Conservation (phyloP, 495 filamentous ascomycete genomes). For the Rusavskia elegans region DNA sequence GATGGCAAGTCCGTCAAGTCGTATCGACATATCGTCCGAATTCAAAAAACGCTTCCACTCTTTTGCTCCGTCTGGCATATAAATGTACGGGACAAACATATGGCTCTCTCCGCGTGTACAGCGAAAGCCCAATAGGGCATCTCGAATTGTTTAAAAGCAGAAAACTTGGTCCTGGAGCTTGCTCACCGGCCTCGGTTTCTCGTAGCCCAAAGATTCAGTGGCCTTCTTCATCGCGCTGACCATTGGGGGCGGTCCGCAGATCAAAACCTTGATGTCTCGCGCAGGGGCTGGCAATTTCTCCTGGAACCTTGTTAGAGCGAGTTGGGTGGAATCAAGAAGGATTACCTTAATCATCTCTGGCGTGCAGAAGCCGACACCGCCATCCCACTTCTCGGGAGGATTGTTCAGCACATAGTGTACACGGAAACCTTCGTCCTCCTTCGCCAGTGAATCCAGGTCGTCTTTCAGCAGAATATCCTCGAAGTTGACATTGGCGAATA, state of each 20-base stretch:
- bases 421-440: slow-evolving; percentile 62
- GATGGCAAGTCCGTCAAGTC: no score
- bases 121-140: not conserved
- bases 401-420: slow-evolving; percentile 95
- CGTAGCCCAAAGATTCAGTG: slow-evolving; percentile 71
- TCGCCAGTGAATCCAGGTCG: slow-evolving; percentile 64
- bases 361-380: slow-evolving; percentile 86
- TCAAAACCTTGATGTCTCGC: slow-evolving; percentile 79
- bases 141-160: slow-evolving; percentile 51
- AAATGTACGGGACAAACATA: no score
- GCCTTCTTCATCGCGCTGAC: slow-evolving; percentile 95
- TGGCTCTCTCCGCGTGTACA: no score
- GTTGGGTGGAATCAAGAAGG: not conserved
- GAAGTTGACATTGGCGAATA: slow-evolving; percentile 89
- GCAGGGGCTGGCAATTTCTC: slow-evolving; percentile 57
- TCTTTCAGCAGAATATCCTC: slow-evolving; percentile 90
- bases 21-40: no score
- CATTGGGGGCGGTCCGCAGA: slow-evolving; percentile 96
- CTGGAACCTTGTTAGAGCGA: slow-evolving; percentile 8
- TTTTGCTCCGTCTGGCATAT: no score
- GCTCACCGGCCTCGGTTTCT: slow-evolving; percentile 84
- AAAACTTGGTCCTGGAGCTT: slow-evolving; percentile 97
- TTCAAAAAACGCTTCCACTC: no score
- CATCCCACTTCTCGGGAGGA: slow-evolving; percentile 77
- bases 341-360: slow-evolving; percentile 86